These are phyloP conservation scores for Leccinum broughii DNA, from an alignment of 768 basidiomycete genomes.

Conservation along the genomic window DNA sequence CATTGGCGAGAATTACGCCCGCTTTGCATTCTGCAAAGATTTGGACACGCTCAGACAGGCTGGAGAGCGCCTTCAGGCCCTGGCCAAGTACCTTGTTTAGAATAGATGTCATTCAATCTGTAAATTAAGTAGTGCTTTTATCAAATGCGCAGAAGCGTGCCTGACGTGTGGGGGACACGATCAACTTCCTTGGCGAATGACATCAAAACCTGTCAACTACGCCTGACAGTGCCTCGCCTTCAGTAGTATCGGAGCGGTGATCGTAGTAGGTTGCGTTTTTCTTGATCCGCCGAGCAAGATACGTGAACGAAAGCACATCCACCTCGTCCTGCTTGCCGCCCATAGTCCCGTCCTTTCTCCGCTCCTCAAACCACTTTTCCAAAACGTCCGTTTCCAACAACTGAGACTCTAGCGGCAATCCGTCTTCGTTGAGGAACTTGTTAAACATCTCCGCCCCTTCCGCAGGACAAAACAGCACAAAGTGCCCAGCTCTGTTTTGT, in stretches of 20 bases:
- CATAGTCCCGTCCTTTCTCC: slow-evolving; percentile 40
- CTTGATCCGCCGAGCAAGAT: slow-evolving; percentile 65
- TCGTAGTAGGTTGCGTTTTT: slow-evolving; percentile 90
- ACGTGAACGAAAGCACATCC: slow-evolving; percentile 80
- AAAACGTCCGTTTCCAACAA: slow-evolving; percentile 55
- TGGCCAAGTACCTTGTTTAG: slow-evolving; percentile 62
- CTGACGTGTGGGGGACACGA: not conserved
- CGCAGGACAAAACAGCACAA: slow-evolving; percentile 86
- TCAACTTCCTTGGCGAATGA: not conserved
- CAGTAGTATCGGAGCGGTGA: slow-evolving; percentile 38
- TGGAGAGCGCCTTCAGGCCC: slow-evolving; percentile 73
- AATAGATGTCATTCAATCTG: not conserved
- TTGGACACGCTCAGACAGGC: slow-evolving; percentile 78
- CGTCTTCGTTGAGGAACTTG: slow-evolving; percentile 78
- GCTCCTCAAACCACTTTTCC: slow-evolving; percentile 46
- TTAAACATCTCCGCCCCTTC: slow-evolving; percentile 81
- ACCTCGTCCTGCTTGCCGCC: slow-evolving; percentile 64
- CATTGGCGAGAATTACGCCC: slow-evolving; percentile 84
- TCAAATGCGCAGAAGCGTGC: not conserved
- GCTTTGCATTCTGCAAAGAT: slow-evolving; percentile 98
- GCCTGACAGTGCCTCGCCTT: slow-evolving; percentile 63
- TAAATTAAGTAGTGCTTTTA: not conserved
- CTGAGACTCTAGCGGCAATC: slow-evolving; percentile 85
- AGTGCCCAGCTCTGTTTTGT: slow-evolving; percentile 59
- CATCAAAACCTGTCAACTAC: slow-evolving; percentile 56